phyloP scores from a whole-genome alignment of 208 protist species.

The Leishmania tarentolae region DNA sequence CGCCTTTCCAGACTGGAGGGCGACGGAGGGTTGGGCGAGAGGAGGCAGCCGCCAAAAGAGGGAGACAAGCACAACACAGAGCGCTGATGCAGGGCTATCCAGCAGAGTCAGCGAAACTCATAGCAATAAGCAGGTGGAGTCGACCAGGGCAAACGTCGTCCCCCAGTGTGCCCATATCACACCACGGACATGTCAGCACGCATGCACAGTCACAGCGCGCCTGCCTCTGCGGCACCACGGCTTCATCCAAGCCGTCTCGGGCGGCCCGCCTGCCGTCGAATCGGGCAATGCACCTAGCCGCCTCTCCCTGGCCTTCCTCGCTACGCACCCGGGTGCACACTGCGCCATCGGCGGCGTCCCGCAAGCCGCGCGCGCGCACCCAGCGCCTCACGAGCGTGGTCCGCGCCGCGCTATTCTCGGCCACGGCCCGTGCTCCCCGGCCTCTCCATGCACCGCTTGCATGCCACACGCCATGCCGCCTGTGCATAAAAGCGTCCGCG shows the following conservation, averaged over 20 bases:
- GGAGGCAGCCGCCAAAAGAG: neutral
- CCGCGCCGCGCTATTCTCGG: too few relatives aligned
- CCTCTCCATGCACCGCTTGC: too few relatives aligned
- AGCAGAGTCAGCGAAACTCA: neutral
- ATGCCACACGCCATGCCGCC: neutral
- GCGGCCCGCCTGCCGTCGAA: neutral
- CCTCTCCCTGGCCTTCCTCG: neutral
- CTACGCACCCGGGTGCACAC: neutral
- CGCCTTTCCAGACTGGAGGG: neutral
- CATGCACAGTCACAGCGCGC: neutral
- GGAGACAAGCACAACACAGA: neutral
- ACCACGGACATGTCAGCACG: neutral
- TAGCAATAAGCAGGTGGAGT: neutral
- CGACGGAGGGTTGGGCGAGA: neutral
- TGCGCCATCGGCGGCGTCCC: neutral
- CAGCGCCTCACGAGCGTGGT: too few relatives aligned
- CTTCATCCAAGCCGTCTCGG: neutral
- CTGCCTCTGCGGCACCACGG: neutral
- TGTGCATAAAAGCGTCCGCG: neutral
- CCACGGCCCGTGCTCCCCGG: too few relatives aligned
- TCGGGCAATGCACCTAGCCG: neutral
- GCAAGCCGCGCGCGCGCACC: too few relatives aligned
- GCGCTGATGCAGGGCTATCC: neutral
- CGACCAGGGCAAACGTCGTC: neutral
- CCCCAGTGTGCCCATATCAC: neutral